A percentile compares a stretch with the other conserved stretches of the same genome.
Conservation (phyloP, 2,329 filamentous ascomycete genomes). For the Gaeumannomyces sp. region DNA sequence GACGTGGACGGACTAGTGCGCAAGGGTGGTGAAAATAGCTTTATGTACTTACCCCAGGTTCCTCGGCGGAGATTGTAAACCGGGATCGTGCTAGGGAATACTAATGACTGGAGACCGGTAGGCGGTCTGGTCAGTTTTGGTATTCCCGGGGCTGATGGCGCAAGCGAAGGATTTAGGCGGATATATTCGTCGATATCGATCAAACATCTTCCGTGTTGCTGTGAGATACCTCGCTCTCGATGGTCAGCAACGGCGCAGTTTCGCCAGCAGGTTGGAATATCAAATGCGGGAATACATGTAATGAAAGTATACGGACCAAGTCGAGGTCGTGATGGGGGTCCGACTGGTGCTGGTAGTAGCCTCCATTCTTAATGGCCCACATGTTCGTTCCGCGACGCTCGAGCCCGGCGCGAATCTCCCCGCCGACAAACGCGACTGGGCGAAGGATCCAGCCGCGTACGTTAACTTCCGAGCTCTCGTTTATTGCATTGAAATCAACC, state of each 20-base stretch:
- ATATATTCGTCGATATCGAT: constrained; percentile 3
- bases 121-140: neutral
- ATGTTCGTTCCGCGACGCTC: neutral
- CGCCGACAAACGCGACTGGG: neutral
- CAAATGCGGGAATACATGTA: neutral
- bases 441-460: neutral
- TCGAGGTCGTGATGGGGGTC: neutral
- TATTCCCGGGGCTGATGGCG: neutral
- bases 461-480: neutral
- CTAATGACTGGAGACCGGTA: neutral
- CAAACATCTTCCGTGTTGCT: constrained; percentile 4
- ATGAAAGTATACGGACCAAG: neutral
- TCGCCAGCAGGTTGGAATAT: neutral
- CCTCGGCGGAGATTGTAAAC: neutral
- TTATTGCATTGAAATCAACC: neutral
- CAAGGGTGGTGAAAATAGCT: no score
- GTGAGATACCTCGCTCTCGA: neutral
- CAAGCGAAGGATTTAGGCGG: neutral
- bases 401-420: neutral
- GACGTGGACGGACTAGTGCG: no score
- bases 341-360: neutral
- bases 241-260: neutral
- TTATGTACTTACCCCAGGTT: constrained; percentile 1
- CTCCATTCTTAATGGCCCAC: neutral
- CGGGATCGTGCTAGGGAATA: neutral